phyloP scores from a whole-genome alignment of 2,329 filamentous ascomycete genomes.

The Aspergillus terreus region DNA sequence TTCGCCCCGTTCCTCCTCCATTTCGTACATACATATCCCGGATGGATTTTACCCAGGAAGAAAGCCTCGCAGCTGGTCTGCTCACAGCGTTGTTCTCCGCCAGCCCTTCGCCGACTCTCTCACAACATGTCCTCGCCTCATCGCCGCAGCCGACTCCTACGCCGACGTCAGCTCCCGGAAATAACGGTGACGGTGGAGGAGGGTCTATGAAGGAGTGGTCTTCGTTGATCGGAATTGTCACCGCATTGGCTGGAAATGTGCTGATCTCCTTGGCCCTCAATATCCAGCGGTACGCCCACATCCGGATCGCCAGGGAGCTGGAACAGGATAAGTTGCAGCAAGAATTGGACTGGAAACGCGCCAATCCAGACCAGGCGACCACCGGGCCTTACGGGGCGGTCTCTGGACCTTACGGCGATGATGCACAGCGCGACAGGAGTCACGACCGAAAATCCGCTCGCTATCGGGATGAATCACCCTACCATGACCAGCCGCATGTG shows the following conservation, averaged over 20 bases:
- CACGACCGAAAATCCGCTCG: conserved; percentile 7
- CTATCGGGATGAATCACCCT: conserved; percentile 19
- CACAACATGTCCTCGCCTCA: conserved; percentile 12
- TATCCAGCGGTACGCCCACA: conserved; percentile 93
- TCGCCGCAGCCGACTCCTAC: conserved; percentile 13
- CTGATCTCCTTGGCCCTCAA: conserved; percentile 95
- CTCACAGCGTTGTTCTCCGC: conserved; percentile 23
- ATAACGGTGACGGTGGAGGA: conserved; percentile 17
- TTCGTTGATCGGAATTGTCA: conserved; percentile 89
- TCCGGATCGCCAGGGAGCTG: conserved; percentile 71
- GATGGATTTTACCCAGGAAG: conserved; percentile 27
- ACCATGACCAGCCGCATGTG: conserved; percentile 29
- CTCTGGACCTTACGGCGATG: conserved; percentile 14
- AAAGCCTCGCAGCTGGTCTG: conserved; percentile 25
- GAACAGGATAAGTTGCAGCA: conserved; percentile 55
- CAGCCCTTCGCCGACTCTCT: conserved; percentile 19
- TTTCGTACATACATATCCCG: neutral
- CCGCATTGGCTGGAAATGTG: conserved; percentile 87
- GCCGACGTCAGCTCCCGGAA: conserved; percentile 11
- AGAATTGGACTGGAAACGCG: conserved; percentile 51
- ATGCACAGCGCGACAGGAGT: conserved; percentile 8
- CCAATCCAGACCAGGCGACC: conserved; percentile 15
- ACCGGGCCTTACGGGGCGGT: conserved; percentile 45
- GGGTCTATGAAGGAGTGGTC: conserved; percentile 60
- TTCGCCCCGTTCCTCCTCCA: neutral